phyloP scores from a whole-genome alignment of 2,329 filamentous ascomycete genomes.

The Botrytis sinoallii region DNA sequence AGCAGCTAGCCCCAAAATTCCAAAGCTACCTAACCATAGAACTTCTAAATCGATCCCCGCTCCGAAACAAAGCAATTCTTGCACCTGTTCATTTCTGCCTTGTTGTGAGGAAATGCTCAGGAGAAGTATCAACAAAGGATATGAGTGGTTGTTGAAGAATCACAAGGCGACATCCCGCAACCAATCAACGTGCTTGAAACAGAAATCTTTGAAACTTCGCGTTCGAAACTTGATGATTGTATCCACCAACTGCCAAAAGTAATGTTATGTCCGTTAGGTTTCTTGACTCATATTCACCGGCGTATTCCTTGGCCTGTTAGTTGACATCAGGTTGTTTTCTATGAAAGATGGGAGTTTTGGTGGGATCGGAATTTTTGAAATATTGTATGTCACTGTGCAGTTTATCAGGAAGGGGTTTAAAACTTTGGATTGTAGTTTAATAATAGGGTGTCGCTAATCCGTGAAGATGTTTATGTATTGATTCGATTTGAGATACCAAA shows the following conservation, averaged over 20 bases:
- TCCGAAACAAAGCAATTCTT: background rate
- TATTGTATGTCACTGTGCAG: background rate
- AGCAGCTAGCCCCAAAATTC: background rate
- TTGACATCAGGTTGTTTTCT: background rate
- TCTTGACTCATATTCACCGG: background rate
- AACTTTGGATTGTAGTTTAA: background rate
- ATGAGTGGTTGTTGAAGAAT: background rate
- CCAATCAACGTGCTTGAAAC: slow-evolving; percentile 16
- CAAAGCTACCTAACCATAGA: background rate
- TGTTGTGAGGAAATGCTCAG: no score
- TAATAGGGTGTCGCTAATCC: background rate
- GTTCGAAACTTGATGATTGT: background rate
- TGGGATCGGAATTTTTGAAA: background rate
- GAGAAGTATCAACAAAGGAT: background rate
- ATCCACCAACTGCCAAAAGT: background rate
- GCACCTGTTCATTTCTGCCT: background rate
- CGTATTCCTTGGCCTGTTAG: background rate
- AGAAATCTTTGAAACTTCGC: background rate
- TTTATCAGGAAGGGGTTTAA: background rate
- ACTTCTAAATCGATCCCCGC: background rate
- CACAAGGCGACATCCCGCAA: background rate
- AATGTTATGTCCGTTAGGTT: background rate
- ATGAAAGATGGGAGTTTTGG: background rate
- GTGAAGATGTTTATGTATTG: background rate
- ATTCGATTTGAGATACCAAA: background rate